These are phyloP conservation scores for Sclerotiophoma versabilis DNA, from an alignment of 2,329 filamentous ascomycete species.

Conservation along the genomic window DNA sequence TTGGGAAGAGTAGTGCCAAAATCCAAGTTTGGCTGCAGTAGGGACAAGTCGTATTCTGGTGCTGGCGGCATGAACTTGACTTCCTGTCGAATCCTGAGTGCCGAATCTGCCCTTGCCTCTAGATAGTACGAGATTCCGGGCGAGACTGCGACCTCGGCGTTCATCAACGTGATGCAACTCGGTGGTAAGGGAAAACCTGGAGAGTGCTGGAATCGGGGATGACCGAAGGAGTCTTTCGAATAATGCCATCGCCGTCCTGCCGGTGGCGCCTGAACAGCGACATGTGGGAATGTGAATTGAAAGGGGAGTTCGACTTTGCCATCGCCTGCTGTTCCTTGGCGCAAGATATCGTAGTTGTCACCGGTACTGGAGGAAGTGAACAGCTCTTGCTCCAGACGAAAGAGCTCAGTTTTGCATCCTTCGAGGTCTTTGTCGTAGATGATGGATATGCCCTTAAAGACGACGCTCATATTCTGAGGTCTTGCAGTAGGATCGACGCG, in stretches of 20 bases:
- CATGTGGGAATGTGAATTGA: slow-evolving; percentile 33
- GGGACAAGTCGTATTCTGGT: slow-evolving; percentile 25
- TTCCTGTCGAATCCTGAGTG: slow-evolving; percentile 17
- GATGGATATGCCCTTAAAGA: slow-evolving; percentile 24
- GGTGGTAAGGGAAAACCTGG: slow-evolving; percentile 31
- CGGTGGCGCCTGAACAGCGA: slow-evolving; percentile 24
- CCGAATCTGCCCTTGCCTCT: slow-evolving; percentile 19
- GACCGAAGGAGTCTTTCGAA: slow-evolving; percentile 26
- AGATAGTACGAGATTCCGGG: slow-evolving; percentile 29
- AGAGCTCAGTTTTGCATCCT: slow-evolving; percentile 27
- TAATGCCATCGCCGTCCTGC: slow-evolving; percentile 22
- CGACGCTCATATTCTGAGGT: slow-evolving; percentile 27
- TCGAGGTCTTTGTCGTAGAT: slow-evolving; percentile 21
- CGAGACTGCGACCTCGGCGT: slow-evolving; percentile 2
- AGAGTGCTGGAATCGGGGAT: slow-evolving; percentile 35
- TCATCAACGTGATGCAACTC: slow-evolving; percentile 17
- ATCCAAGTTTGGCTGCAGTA: slow-evolving; percentile 26
- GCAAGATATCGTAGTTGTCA: slow-evolving; percentile 32
- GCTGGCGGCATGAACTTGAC: slow-evolving; percentile 15
- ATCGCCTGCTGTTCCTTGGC: slow-evolving; percentile 29
- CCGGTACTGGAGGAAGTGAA: slow-evolving; percentile 27
- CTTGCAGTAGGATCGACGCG: slow-evolving; percentile 28
- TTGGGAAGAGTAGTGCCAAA: slow-evolving; percentile 24
- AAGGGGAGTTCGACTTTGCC: slow-evolving; percentile 37
- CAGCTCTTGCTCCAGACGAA: slow-evolving; percentile 24